Conservation (phyloP, 768 basidiomycete species). For the Tylopilus sp. region DNA sequence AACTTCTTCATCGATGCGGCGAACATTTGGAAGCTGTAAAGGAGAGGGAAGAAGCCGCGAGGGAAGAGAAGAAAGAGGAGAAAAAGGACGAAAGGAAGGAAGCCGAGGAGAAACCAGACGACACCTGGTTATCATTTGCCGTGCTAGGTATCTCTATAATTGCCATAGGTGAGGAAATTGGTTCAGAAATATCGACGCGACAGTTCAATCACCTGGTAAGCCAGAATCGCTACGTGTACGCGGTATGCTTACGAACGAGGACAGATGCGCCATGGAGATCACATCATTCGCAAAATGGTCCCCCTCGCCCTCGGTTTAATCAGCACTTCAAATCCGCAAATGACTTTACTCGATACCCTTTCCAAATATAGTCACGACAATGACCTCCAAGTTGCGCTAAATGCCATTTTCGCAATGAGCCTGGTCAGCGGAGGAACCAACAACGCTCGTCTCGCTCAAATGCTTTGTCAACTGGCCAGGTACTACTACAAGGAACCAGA, state of each 20-base stretch:
- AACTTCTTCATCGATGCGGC: conserved; percentile 89
- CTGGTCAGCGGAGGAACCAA: conserved; percentile 98
- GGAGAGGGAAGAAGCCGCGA: conserved; percentile 34
- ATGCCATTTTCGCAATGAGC: conserved; percentile 99
- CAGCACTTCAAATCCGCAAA: conserved; percentile 93
- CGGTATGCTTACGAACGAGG: conserved; percentile 13
- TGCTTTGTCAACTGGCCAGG: conserved; percentile 95
- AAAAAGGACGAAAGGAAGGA: conserved; percentile 62
- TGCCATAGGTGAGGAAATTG: conserved; percentile 95
- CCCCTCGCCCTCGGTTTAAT: conserved; percentile 94
- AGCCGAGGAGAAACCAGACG: conserved; percentile 51
- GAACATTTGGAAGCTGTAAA: conserved; percentile 70
- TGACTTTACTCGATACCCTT: conserved; percentile 91
- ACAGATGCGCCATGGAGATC: conserved; percentile 99
- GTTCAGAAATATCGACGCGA: conserved; percentile 95
- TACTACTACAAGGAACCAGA: conserved; percentile 98
- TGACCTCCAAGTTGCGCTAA: conserved; percentile 93
- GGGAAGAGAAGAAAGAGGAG: conserved; percentile 48
- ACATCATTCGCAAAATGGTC: conserved; percentile 84
- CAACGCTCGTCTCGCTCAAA: conserved; percentile 94
- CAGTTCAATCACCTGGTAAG: conserved; percentile 95
- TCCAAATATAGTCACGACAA: conserved; percentile 99
- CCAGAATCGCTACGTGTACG: conserved; percentile 3
- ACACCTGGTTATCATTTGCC: conserved; percentile 88
- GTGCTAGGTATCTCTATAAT: conserved; percentile 92